These are phyloP conservation scores for Zygnema circumcarinatum DNA, from an alignment of 139 green algal species.

Conservation along the genomic window DNA sequence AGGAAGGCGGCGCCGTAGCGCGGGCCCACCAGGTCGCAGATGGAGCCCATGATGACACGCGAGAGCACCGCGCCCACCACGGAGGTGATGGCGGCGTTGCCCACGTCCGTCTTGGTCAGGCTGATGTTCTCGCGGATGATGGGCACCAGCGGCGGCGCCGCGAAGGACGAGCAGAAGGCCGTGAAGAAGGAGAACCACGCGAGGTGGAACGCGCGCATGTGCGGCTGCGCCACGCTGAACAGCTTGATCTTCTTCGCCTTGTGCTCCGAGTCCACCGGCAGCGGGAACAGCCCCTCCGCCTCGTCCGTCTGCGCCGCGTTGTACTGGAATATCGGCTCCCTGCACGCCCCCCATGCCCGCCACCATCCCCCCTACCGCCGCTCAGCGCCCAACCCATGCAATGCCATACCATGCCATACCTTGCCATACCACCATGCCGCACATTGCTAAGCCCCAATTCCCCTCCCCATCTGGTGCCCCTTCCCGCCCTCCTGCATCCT, in stretches of 20 bases:
- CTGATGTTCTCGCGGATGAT: conserved; percentile 84
- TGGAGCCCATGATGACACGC: conserved; percentile 71
- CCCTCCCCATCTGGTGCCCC: no score
- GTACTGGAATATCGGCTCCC: conserved; percentile 28
- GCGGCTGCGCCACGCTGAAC: conserved; percentile 67
- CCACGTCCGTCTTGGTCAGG: conserved; percentile 74
- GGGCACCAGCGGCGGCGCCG: conserved; percentile 79
- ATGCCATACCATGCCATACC: no score
- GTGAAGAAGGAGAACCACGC: conserved; percentile 89
- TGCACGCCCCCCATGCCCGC: no score
- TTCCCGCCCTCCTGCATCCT: no score
- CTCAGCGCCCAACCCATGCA: no score
- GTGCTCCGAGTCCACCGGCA: conserved; percentile 76
- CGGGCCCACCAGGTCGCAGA: conserved; percentile 83
- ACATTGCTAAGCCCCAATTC: no score
- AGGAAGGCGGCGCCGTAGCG: conserved; percentile 72
- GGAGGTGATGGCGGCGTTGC: conserved; percentile 68
- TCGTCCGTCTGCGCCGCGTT: conserved; percentile 18
- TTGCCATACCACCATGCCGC: no score
- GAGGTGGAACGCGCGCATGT: conserved; percentile 79
- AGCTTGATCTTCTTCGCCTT: conserved; percentile 71
- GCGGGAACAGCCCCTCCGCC: conserved; percentile 35
- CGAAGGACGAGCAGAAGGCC: conserved; percentile 92
- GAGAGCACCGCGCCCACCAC: conserved; percentile 74
- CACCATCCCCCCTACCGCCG: no score